A percentile compares a stretch with the other conserved stretches of the same genome.
Conservation (phyloP, 2,329 filamentous ascomycete genomes). For the Sarocladiaceae sp. region DNA sequence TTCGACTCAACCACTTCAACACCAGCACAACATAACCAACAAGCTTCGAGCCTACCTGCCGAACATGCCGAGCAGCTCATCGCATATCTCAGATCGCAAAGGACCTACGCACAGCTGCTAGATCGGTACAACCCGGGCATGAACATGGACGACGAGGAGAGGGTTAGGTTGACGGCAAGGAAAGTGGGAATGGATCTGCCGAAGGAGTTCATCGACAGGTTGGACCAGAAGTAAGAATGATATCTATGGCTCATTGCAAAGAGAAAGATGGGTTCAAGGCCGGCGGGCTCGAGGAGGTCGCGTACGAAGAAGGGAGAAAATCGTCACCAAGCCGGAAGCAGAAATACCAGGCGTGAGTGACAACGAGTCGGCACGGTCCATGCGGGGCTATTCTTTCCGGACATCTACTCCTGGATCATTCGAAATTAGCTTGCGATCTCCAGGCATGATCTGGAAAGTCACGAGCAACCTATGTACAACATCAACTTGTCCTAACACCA, state of each 20-base stretch:
- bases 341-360: no score
- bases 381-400: no score
- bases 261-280: not conserved
- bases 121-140: conserved; percentile 94
- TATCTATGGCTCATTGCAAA: not conserved
- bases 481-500: no score
- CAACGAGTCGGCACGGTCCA: no score
- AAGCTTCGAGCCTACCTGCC: conserved; percentile 38
- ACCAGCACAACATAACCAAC: conserved; percentile 37
- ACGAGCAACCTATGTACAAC: no score
- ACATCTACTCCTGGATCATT: no score
- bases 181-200: conserved; percentile 90
- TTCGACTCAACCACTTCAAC: conserved; percentile 40
- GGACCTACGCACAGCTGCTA: conserved; percentile 73
- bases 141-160: conserved; percentile 80
- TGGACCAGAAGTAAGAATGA: conserved; percentile 7
- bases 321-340: no score
- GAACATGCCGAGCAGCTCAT: conserved; percentile 65
- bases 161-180: conserved; percentile 76
- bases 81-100: conserved; percentile 79
- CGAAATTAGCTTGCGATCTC: no score
- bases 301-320: no score
- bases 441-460: no score
- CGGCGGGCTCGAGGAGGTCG: no score
- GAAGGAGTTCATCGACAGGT: conserved; percentile 42